phyloP scores from a whole-genome alignment of 768 basidiomycete species.

The Podaxis carcinomalis region DNA sequence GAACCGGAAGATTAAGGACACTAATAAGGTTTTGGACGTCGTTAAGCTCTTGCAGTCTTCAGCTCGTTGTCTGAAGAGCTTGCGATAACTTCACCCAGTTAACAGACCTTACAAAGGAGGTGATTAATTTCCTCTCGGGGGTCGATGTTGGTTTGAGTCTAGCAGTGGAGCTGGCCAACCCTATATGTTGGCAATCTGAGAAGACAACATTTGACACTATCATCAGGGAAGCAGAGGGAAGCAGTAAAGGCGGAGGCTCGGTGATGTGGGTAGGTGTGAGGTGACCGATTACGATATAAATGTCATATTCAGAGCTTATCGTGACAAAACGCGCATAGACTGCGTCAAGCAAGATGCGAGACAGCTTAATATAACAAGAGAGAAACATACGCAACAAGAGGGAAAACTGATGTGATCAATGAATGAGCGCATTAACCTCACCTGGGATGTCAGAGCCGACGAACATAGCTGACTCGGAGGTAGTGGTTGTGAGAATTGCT shows the following conservation, averaged over 20 bases:
- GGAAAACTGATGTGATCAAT: no score
- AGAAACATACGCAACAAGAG: no score
- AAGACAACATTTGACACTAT: not conserved
- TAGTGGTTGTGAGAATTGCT: no score
- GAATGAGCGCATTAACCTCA: no score
- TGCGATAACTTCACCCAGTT: not conserved
- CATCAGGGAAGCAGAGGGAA: not conserved
- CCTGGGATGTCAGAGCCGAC: no score
- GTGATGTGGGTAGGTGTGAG: not conserved
- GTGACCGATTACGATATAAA: no score
- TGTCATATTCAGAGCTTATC: no score
- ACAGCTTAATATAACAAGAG: no score
- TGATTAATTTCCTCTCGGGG: not conserved
- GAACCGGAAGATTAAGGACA: not conserved
- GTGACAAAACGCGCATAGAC: no score
- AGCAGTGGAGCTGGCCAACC: not conserved
- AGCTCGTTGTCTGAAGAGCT: not conserved
- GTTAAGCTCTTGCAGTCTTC: not conserved
- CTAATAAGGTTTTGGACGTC: not conserved
- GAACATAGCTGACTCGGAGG: no score
- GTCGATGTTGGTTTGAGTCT: not conserved
- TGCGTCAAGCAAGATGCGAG: no score
- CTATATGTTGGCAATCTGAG: not conserved
- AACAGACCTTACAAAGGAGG: not conserved
- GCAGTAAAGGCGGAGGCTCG: not conserved